Conservation (phyloP, 257 asterid species). For the Solanum neorickii region DNA sequence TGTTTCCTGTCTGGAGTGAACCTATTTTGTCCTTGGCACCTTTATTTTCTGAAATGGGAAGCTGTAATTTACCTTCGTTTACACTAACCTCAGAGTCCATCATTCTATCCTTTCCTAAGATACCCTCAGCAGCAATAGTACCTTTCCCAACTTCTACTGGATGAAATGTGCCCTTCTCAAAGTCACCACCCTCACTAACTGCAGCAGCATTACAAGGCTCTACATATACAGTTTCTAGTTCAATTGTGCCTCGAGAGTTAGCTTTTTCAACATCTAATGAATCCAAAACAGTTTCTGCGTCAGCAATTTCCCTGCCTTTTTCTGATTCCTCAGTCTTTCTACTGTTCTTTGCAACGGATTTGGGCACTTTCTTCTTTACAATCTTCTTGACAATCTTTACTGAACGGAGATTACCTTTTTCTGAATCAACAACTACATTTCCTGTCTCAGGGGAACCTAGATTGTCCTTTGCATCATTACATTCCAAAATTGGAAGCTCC, state of each 20-base stretch:
- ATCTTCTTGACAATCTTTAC: conserved; percentile 48
- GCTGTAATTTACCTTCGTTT: not conserved
- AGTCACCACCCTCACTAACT: conserved; percentile 3
- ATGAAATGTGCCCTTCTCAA: not conserved
- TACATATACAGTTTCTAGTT: not conserved
- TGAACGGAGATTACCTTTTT: not conserved
- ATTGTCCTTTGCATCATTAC: not conserved
- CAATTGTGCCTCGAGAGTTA: not conserved
- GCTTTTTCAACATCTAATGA: not conserved
- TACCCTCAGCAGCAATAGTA: not conserved
- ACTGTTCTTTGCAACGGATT: conserved; percentile 3
- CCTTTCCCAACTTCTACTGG: conserved; percentile 8
- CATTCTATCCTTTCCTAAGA: not conserved
- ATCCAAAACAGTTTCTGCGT: not conserved
- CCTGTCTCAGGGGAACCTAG: not conserved
- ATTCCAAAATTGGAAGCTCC: conserved; percentile 1
- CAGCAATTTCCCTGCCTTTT: not conserved
- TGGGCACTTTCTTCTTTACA: conserved; percentile 54
- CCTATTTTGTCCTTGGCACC: conserved; percentile 4
- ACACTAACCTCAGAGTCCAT: conserved; percentile 2
- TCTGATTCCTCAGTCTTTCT: conserved; percentile 5
- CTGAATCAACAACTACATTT: not conserved
- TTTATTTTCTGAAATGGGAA: not conserved
- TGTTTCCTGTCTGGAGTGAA: not conserved
- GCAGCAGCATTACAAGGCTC: conserved; percentile 5